Evolutionary conservation across 176 grass and related monocot species (phyloP).

Genomic region (Tuctoria greenei): DNA sequence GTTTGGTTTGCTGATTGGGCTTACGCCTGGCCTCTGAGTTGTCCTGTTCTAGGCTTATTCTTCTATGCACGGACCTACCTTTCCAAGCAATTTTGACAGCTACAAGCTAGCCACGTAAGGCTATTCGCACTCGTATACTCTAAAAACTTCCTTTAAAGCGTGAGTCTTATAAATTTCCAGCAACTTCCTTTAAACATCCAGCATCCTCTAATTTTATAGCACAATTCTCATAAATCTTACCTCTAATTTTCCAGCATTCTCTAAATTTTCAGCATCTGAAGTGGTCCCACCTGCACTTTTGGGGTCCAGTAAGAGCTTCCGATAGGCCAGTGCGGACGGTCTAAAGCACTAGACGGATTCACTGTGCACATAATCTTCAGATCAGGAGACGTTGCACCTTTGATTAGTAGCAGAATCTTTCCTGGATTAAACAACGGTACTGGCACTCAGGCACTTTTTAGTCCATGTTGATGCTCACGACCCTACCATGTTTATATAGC

Average conservation of each 20-base stretch:
- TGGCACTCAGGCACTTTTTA: background rate
- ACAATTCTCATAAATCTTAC: no score
- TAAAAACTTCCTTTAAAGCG: no score
- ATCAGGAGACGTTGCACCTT: background rate
- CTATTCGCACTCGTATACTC: no score
- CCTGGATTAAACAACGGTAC: conserved; percentile 11
- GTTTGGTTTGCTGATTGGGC: conserved; percentile 33
- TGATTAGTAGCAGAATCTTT: conserved; percentile 15
- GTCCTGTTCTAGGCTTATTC: background rate
- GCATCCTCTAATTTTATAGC: no score
- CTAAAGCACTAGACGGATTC: conserved; percentile 11
- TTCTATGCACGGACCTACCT: background rate
- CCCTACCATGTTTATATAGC: conserved; percentile 10
- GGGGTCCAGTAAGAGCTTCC: no score
- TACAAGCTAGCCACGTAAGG: background rate
- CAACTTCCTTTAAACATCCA: no score
- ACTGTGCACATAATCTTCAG: conserved; percentile 23
- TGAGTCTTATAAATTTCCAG: no score
- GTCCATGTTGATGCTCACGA: background rate
- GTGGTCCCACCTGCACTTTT: no score
- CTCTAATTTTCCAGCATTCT: no score
- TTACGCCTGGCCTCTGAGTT: conserved; percentile 19
- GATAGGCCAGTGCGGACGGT: no score
- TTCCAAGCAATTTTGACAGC: conserved; percentile 9
- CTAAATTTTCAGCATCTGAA: no score